Evolutionary conservation across 177 flowering plant species (phyloP).

Genomic region (Vitis hybrid): DNA sequence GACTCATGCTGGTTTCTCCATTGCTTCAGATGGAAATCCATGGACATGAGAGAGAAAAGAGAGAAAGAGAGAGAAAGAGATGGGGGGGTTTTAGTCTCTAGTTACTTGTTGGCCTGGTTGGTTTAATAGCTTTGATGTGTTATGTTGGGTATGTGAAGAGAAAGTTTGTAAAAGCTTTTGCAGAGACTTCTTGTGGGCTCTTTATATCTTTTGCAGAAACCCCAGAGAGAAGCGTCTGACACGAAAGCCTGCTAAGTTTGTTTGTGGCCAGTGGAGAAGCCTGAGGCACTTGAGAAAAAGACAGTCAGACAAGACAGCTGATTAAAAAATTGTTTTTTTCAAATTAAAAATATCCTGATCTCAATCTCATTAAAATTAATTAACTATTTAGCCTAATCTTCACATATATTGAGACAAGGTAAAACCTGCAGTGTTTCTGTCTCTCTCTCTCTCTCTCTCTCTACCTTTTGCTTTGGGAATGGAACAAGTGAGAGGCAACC

Average conservation of each 20-base stretch:
- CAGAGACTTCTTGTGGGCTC: constrained; percentile 17
- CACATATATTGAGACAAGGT: constrained; percentile 1
- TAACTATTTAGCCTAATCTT: too few species aligned
- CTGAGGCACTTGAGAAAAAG: constrained; percentile 41
- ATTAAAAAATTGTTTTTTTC: constrained; percentile 14
- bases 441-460: constrained; percentile 12
- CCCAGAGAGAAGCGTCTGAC: constrained; percentile 12
- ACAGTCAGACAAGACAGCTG: constrained; percentile 61
- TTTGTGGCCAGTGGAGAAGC: constrained; percentile 37
- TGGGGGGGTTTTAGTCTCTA: constrained; percentile 18
- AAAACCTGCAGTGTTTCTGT: constrained; percentile 20
- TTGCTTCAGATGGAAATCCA: constrained; percentile 84
- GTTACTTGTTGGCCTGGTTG: constrained; percentile 3
- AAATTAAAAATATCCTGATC: too few species aligned
- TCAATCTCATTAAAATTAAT: too few species aligned
- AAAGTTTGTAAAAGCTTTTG: constrained; percentile 21
- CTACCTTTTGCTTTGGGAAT: constrained; percentile 30
- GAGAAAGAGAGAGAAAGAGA: constrained; percentile 31
- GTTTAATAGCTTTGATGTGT: constrained; percentile 9
- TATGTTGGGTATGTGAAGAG: constrained; percentile 18
- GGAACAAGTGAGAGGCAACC: constrained; percentile 7
- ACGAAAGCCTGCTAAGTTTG: constrained; percentile 36
- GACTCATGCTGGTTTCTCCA: constrained; percentile 67
- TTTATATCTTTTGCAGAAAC: constrained; percentile 21
- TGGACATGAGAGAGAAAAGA: constrained; percentile 28